Evolutionary conservation across 768 basidiomycete species (phyloP).

Genomic region (Boletus tomentosulus): DNA sequence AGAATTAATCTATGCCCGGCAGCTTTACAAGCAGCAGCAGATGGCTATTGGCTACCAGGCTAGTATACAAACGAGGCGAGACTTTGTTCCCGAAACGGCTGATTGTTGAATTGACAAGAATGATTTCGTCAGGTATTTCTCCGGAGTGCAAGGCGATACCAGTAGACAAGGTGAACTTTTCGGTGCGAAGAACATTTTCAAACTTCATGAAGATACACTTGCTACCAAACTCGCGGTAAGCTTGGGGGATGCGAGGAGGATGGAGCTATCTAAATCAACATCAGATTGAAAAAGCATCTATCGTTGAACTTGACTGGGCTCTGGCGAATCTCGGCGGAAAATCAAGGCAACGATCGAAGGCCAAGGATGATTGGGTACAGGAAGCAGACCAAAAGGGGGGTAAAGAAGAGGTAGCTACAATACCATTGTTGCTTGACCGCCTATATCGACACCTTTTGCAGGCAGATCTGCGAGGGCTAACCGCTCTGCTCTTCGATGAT

Average conservation of each 20-base stretch:
- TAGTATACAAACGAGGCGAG: constrained; percentile 74
- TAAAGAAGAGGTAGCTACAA: constrained; percentile 28
- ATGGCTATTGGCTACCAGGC: constrained; percentile 89
- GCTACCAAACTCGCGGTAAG: constrained; percentile 73
- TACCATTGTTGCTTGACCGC: neutral
- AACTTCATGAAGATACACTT: constrained; percentile 61
- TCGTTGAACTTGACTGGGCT: constrained; percentile 79
- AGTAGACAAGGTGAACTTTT: constrained; percentile 77
- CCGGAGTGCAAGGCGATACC: constrained; percentile 78
- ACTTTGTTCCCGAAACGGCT: neutral
- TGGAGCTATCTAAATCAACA: neutral
- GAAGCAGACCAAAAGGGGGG: constrained; percentile 43
- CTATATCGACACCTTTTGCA: constrained; percentile 19
- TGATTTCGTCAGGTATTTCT: constrained; percentile 54
- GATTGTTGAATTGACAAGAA: neutral
- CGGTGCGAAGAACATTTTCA: constrained; percentile 83
- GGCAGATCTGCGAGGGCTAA: constrained; percentile 57
- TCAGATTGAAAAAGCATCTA: constrained; percentile 74
- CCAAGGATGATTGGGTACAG: constrained; percentile 40
- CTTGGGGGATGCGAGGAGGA: neutral
- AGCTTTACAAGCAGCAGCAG: constrained; percentile 91
- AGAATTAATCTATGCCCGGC: constrained; percentile 83
- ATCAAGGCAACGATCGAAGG: constrained; percentile 30
- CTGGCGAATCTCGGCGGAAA: constrained; percentile 58
- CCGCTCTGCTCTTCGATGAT: constrained; percentile 67